A percentile compares a stretch with the other conserved stretches of the same genome.
These are phyloP conservation scores for Tolypocladium sp. DNA, from an alignment of 2,329 filamentous ascomycete genomes.

Conservation along the genomic window DNA sequence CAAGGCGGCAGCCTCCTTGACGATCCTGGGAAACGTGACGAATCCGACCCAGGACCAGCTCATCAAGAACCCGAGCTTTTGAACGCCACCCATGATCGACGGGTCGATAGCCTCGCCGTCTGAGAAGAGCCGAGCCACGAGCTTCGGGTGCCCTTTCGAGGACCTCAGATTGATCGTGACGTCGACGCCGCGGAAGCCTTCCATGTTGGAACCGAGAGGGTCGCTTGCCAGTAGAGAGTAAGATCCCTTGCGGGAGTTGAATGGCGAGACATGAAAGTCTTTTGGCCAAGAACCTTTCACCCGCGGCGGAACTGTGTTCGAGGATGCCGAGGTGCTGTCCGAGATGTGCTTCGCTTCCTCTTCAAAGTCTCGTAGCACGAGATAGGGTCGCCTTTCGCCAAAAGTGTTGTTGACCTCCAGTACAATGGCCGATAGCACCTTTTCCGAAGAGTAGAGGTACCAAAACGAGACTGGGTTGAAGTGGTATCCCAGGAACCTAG, in stretches of 20 bases:
- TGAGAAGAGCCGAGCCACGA: constrained; percentile 52
- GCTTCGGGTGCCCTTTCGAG: constrained; percentile 49
- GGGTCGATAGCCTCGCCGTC: constrained; percentile 42
- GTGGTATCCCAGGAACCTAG: constrained; percentile 58
- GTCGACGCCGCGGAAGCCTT: constrained; percentile 36
- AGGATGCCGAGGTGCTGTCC: neutral
- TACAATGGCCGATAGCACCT: constrained; percentile 53
- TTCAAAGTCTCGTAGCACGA: constrained; percentile 17
- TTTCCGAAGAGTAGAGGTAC: constrained; percentile 59
- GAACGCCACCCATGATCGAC: constrained; percentile 26
- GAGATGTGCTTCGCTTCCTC: constrained; percentile 9
- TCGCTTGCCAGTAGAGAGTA: constrained; percentile 44
- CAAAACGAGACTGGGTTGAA: constrained; percentile 75
- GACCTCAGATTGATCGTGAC: constrained; percentile 53
- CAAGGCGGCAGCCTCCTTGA: constrained; percentile 48
- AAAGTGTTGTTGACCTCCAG: constrained; percentile 73
- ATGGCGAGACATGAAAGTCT: constrained; percentile 69
- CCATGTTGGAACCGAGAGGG: constrained; percentile 26
- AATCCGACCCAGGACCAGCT: constrained; percentile 62
- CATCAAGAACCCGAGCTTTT: constrained; percentile 37
- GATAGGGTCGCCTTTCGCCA: constrained; percentile 48
- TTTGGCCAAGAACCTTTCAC: constrained; percentile 53
- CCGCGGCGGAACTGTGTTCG: constrained; percentile 1
- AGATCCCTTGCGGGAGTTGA: constrained; percentile 52
- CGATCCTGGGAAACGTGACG: constrained; percentile 55